A percentile compares a stretch with the other conserved stretches of the same genome.
These are phyloP conservation scores for Boletus sp. DNA, from an alignment of 768 basidiomycete species.

Conservation along the genomic window DNA sequence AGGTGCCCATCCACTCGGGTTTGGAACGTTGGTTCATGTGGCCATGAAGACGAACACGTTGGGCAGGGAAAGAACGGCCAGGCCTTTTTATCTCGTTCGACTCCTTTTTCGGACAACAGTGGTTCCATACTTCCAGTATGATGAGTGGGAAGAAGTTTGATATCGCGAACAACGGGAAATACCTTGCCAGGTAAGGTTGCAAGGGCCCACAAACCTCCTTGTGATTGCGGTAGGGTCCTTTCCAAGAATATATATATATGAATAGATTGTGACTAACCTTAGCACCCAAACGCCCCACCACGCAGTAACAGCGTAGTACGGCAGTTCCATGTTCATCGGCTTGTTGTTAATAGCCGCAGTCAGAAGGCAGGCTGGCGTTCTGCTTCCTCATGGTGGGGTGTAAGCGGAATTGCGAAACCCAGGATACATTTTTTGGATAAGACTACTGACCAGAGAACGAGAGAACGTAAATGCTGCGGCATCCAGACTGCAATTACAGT, in stretches of 20 bases:
- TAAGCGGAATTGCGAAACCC: neutral
- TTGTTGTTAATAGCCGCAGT: slow-evolving; percentile 1
- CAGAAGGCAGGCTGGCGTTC: neutral
- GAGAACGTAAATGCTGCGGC: neutral
- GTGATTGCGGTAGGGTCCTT: neutral
- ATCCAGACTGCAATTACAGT: neutral
- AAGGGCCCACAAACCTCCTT: neutral
- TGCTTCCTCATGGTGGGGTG: slow-evolving; percentile 3
- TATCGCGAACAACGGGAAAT: neutral
- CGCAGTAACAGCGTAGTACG: neutral
- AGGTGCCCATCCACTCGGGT: neutral
- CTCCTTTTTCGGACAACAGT: neutral
- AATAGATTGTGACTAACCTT: neutral
- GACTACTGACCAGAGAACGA: neutral
- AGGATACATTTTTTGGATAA: neutral
- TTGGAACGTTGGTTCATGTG: neutral
- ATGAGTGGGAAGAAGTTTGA: neutral
- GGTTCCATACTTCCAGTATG: neutral
- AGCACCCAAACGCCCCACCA: neutral
- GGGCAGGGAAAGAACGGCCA: neutral
- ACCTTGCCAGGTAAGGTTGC: neutral
- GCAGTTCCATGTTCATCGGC: slow-evolving; percentile 1
- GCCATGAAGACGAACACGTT: neutral
- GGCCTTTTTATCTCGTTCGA: neutral
- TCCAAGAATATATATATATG: neutral